Percentiles rank a stretch among this genome's conserved stretches.
Conservation (phyloP, 2,329 filamentous ascomycete species). For the Ascochyta viciae-villosae region DNA sequence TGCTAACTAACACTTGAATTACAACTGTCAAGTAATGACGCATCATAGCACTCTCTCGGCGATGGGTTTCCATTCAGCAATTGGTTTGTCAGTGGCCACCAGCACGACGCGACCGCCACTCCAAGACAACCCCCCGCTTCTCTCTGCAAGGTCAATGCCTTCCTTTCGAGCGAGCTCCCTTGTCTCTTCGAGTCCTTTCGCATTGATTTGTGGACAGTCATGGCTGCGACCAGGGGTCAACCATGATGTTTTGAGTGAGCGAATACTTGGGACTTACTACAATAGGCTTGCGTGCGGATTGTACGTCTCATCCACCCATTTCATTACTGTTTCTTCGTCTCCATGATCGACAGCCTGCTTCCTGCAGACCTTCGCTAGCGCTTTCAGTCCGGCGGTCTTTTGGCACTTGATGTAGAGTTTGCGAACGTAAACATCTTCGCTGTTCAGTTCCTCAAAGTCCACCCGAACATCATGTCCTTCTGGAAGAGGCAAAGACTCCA, state of each 20-base stretch:
- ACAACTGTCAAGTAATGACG: neutral
- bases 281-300: slow-evolving; percentile 51
- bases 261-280: slow-evolving; percentile 44
- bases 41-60: slow-evolving; percentile 39
- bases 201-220: slow-evolving; percentile 33
- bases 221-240: slow-evolving; percentile 27
- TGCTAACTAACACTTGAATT: neutral
- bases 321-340: slow-evolving; percentile 29
- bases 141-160: slow-evolving; percentile 28
- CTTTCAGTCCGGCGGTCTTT: slow-evolving; percentile 36
- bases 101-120: slow-evolving; percentile 49
- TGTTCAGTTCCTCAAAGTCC: slow-evolving; percentile 39
- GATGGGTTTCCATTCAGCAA: slow-evolving; percentile 48
- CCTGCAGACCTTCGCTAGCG: slow-evolving; percentile 40
- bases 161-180: slow-evolving; percentile 28
- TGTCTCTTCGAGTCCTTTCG: slow-evolving; percentile 29
- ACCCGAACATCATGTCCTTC: slow-evolving; percentile 28
- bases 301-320: slow-evolving; percentile 45
- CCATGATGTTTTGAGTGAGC: neutral
- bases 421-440: slow-evolving; percentile 48
- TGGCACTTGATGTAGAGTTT: slow-evolving; percentile 50
- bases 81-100: slow-evolving; percentile 48
- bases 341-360: slow-evolving; percentile 33
- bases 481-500: slow-evolving; percentile 41
- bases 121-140: slow-evolving; percentile 37